Evolutionary conservation across 257 asterid genomes (phyloP), one percentile per base, ranked within the genome.

Genomic region (Gentiana macrophylla): DNA sequence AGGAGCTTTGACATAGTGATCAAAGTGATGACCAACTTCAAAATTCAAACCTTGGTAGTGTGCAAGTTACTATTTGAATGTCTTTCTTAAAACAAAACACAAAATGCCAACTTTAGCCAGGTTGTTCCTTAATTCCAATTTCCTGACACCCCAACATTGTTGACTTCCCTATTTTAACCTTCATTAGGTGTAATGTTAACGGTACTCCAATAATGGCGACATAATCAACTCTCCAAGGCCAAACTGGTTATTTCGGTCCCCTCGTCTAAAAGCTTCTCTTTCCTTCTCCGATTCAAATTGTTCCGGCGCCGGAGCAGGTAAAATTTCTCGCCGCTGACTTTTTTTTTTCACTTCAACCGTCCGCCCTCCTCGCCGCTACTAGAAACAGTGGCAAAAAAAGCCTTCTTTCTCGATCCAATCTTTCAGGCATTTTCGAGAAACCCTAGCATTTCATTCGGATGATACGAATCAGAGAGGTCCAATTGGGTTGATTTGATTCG

Each of bases 401-500:
- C 46, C 8, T n/a, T n/a, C n/a, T n/a, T n/a, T n/a, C n/a, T n/a
- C 46, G n/a, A n/a, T n/a, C n/a, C n/a, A n/a, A n/a, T n/a, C n/a
- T 12, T 32, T 6, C 38, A 6, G 6, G n/a, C n/a, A n/a, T n/a
- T n/a, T 58, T 24, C 12, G 13, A 46, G 55, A 59, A 53, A 61
- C 65, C 65, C 53, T 52, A 61, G 10, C 47, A 53, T 52, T 66
- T 58, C 50, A 41, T 34, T 41, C 46, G 46, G 8, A 41, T 41
- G 46, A 41, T 41, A 41, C 37, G 64, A 52, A 10, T 35, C n/a
- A 61, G 48, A 46, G 52, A 53, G 24, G 32, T 53, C 55, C 49
- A 49, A 66, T 52, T 49, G 56, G 73, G 60, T 65, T 70, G 76
- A 49, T 70, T 60, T 69, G 63, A 56, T 70, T 64, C 65, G 71